These are phyloP conservation scores for Trypethelium eluteriae DNA, from an alignment of 495 filamentous ascomycete genomes.

Conservation along the genomic window DNA sequence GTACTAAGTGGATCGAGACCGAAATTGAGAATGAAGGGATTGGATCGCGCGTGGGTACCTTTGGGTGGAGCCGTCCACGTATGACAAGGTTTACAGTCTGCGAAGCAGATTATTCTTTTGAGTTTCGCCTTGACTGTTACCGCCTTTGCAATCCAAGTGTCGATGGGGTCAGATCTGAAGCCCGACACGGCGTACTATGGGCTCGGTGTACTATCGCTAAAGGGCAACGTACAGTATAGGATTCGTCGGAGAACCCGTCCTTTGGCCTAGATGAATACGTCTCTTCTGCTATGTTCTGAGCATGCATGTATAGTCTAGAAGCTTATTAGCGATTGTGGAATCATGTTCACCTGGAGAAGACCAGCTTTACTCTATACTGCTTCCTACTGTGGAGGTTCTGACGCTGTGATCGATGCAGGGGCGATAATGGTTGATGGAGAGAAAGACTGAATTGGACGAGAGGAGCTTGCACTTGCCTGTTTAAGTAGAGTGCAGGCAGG, in stretches of 20 bases:
- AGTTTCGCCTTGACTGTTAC: constrained; percentile 1
- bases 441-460: too few species aligned
- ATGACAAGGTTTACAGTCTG: not conserved
- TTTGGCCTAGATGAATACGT: not conserved
- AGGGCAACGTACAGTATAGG: not conserved
- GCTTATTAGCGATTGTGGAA: too few species aligned
- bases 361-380: too few species aligned
- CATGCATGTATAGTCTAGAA: too few species aligned
- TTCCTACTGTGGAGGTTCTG: too few species aligned
- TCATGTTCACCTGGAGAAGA: too few species aligned
- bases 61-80: not conserved
- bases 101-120: constrained; percentile 1
- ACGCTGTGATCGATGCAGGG: too few species aligned
- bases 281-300: too few species aligned
- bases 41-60: constrained; percentile 6
- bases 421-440: too few species aligned
- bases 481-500: too few species aligned
- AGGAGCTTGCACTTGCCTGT: too few species aligned
- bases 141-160: not conserved
- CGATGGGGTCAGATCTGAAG: not conserved
- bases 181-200: constrained; percentile 3
- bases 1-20: not conserved
- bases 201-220: not conserved
- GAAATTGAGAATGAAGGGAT: not conserved
- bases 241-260: not conserved